These are phyloP conservation scores for Yarrowia sp. DNA, from an alignment of 805 yeast species.

Conservation along the genomic window DNA sequence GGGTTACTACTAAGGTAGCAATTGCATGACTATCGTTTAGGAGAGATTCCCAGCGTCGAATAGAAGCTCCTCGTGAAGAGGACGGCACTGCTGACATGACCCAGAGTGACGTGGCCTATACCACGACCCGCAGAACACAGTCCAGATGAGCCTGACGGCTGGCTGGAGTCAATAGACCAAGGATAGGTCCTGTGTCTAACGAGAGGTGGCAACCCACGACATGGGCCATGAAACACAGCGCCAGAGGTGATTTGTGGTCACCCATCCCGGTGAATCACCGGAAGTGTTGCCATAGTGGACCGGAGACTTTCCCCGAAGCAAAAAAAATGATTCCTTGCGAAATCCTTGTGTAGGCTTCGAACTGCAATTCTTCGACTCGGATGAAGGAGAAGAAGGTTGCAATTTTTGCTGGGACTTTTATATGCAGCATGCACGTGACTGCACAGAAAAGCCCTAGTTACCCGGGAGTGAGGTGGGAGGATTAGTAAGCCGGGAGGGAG, in stretches of 20 bases:
- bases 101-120: constrained; percentile 12
- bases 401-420: constrained; percentile 28
- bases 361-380: constrained; percentile 47
- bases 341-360: constrained; percentile 48
- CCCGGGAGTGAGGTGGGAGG: background rate
- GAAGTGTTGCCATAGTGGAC: constrained; percentile 48
- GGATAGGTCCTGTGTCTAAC: constrained; percentile 22
- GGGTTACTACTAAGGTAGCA: constrained; percentile 47
- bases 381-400: constrained; percentile 28
- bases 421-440: constrained; percentile 14
- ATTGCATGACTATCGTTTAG: constrained; percentile 50
- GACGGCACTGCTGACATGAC: constrained; percentile 28
- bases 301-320: constrained; percentile 54
- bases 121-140: constrained; percentile 31
- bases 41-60: constrained; percentile 42
- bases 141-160: constrained; percentile 40
- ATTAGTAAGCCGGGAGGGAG: too few relatives aligned
- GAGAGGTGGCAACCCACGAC: constrained; percentile 40
- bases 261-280: constrained; percentile 40
- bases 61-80: constrained; percentile 17
- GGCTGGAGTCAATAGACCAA: constrained; percentile 31
- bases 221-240: constrained; percentile 32
- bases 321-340: constrained; percentile 6
- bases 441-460: background rate
- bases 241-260: constrained; percentile 27